Conservation (phyloP, 2,329 filamentous ascomycete genomes). For the Paecilomyces variotii region DNA sequence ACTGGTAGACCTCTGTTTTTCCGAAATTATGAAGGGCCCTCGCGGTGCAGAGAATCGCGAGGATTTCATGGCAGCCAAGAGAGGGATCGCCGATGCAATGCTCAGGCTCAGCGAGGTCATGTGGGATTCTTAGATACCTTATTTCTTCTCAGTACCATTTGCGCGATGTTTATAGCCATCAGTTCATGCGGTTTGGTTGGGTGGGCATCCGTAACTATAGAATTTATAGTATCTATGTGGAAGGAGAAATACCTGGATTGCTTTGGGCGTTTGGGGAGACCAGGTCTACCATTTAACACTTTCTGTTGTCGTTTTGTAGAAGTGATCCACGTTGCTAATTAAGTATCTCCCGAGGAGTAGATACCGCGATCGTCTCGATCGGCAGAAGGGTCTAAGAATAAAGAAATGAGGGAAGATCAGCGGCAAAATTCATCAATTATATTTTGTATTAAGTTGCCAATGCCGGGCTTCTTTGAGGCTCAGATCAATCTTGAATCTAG, state of each 20-base stretch:
- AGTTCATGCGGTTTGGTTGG: not conserved
- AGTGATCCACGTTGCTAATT: not conserved
- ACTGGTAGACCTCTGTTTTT: constrained; percentile 39
- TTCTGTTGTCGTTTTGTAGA: not conserved
- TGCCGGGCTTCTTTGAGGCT: not conserved
- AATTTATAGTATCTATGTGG: not conserved
- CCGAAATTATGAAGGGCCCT: constrained; percentile 35
- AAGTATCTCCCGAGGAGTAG: not conserved
- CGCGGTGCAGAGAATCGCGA: constrained; percentile 35
- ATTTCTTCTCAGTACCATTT: not conserved
- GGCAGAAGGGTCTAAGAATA: not conserved
- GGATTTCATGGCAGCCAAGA: constrained; percentile 39
- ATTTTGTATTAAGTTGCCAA: not conserved
- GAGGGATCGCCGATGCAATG: constrained; percentile 36
- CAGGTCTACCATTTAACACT: not conserved
- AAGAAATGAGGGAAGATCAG: not conserved
- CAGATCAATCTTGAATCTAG: not conserved
- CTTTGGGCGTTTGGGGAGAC: not conserved
- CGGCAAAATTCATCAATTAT: not conserved
- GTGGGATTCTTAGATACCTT: constrained; percentile 35
- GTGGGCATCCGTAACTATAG: not conserved
- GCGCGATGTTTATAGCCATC: not conserved
- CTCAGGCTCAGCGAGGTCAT: constrained; percentile 39
- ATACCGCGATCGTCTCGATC: too few relatives aligned
- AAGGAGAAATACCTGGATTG: not conserved